Evolutionary conservation across 331 rosid species (phyloP).

Genomic region (Quercus tomentella): DNA sequence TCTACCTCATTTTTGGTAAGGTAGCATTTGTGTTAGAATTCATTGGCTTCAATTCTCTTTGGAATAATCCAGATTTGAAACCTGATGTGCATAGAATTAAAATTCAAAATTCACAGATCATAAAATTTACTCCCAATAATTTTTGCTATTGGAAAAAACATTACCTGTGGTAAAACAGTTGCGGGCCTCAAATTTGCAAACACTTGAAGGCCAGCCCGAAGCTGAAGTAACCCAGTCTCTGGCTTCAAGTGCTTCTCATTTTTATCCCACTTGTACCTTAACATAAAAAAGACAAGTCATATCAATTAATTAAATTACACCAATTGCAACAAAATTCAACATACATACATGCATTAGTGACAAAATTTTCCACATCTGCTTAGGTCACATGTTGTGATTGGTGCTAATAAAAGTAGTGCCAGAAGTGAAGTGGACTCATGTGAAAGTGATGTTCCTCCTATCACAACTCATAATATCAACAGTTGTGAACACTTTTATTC

Average conservation of each 20-base stretch:
- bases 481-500: no score
- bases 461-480: not conserved
- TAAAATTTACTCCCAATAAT: not conserved
- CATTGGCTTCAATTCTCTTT: not conserved
- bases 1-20: not conserved
- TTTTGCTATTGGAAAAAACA: not conserved
- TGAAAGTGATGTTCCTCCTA: no score
- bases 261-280: conserved; percentile 80
- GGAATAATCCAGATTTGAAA: not conserved
- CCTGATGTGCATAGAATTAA: not conserved
- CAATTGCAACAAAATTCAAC: not conserved
- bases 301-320: not conserved
- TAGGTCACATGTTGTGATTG: no score
- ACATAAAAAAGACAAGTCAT: conserved; percentile 2
- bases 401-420: not conserved
- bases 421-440: not conserved
- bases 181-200: conserved; percentile 97
- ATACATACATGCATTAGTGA: not conserved
- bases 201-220: conserved; percentile 71
- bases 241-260: conserved; percentile 83
- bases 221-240: conserved; percentile 84
- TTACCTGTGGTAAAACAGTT: conserved; percentile 80
- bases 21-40: not conserved
- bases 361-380: no score
- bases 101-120: not conserved